Base-by-base conservation (phyloP, 257 asterid genomes). In the Lantana camara region DNA sequence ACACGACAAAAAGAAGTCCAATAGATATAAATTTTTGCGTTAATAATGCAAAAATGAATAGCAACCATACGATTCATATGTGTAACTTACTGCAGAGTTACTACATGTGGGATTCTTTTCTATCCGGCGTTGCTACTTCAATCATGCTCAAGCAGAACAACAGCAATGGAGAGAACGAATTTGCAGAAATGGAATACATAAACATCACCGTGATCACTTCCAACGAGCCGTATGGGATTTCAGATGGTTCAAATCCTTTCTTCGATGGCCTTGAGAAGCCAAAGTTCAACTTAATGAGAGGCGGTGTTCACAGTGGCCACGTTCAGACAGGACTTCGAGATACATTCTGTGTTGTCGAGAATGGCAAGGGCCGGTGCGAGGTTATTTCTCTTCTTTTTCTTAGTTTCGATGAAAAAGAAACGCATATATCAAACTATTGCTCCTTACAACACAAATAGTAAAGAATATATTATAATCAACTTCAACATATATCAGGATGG, bases 91-190 rank as follows among this genome's bases (percentile, higher is more conserved):
- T 74, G 85, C 95, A 91, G 98, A 84, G 88, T 76, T 89, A 79
- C 74, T 91, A 79, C 58, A 86, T 89, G 95, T 89, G 98, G 98
- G 98, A 91, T 40, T 83, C 96, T 0, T 83, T 91, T 59, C 48
- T 80, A 47, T 67, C 92, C 0, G 95, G 96, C 10, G 86, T 91
- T 61, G 98, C 98, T 12, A 75, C 96, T 72, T 91, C 98, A 15
- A 86, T 81, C 7, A 86, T 91, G 95, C 80, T 73, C 6, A 80
- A 75, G 40, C 62, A 59, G 5, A 59, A 78, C 21, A 77, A 79
- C 73, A 46, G 3, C 17, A 53, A 67, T 11, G 95, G 95, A 20
- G 84, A 84, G 66, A 91, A 89, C 57, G 96, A 85, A 50, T 91
- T 86, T 73, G 95, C 98, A 3, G 87, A 84, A 23, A 86, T 89